Percentiles rank a stretch among this genome's conserved stretches.
Evolutionary conservation across 2,329 filamentous ascomycete species (phyloP).

Genomic region (Cryphonectria nitschkei): DNA sequence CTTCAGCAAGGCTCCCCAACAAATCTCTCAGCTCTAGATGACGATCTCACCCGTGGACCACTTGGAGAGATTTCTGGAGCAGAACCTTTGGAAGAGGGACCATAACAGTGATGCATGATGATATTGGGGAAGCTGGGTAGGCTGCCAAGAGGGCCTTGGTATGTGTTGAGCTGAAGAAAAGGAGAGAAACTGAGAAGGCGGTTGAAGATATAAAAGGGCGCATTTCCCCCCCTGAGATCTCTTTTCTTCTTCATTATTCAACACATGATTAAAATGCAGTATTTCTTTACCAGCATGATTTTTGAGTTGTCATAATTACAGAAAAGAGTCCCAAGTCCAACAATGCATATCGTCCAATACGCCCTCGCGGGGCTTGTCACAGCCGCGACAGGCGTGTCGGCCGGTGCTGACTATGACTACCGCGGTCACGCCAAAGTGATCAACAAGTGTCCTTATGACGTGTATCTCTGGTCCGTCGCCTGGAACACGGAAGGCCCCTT

Average conservation of each 20-base stretch:
- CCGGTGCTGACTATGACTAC: constrained; percentile 5
- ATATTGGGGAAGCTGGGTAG: too few species aligned
- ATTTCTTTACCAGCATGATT: not conserved
- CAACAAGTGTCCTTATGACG: constrained; percentile 24
- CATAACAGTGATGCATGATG: not conserved
- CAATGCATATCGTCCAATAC: constrained; percentile 11
- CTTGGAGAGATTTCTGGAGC: not conserved
- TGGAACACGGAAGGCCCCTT: constrained; percentile 24
- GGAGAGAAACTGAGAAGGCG: not conserved
- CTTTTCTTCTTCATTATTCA: not conserved
- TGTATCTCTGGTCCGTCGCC: constrained; percentile 25
- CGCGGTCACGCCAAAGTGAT: constrained; percentile 22
- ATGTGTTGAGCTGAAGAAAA: not conserved
- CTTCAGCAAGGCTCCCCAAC: not conserved
- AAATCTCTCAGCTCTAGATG: not conserved
- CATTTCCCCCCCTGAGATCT: not conserved
- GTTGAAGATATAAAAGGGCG: not conserved
- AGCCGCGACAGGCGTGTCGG: constrained; percentile 16
- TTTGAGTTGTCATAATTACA: not conserved
- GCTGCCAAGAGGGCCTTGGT: too few species aligned
- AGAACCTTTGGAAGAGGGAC: not conserved
- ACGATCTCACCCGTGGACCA: not conserved
- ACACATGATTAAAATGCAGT: not conserved
- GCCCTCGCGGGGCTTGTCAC: constrained; percentile 20
- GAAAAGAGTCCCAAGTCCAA: not conserved